Evolutionary conservation across 192 early-diverging fungal species (phyloP), one percentile per base, ranked within the genome.

Genomic region (Coemansia sp.): DNA sequence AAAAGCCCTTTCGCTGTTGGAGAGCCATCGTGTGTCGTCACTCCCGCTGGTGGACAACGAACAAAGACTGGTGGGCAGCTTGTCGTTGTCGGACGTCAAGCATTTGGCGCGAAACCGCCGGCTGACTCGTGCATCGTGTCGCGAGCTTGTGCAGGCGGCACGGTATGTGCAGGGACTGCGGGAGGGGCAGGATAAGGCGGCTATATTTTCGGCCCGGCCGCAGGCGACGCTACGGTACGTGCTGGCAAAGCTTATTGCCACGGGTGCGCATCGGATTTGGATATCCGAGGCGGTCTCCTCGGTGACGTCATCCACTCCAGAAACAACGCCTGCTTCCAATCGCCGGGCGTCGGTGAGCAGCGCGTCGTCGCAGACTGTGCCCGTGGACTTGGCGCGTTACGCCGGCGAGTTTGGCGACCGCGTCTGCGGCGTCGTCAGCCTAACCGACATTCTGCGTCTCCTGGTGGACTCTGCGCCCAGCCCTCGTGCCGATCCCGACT

Each of bases 181-280:
- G 37, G 89, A 89, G 41, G 89, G 89, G 45, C 67, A 84, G 74
- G 87, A 87, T 57, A 63, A 56, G 29, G 68, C 72, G 19, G 89
- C 93, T 0, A 88, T 94, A 8, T 89, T 94, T 69, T 88, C 90
- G 48, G 91, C 92, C 0, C 79, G 86, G 12, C 79, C 86, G 12
- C 85, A 86, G 53, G 87, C 90, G 0, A 88, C 89, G 0, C 78
- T 94, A 54, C 81, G 87, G 5, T 87, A 86, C 35, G 84, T 89
- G 8, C 82, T 93, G 43, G 87, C 86, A 27, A 93, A 93, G 69
- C 72, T 94, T 55, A 82, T 88, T 37, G 91, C 93, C 17, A 94
- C 93, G 3, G 85, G 84, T 14, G 88, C 91, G 0, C 93, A 94
- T 56, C 86, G 93, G 38, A 82, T 94, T 10, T 94, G 91, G 91